Conservation (phyloP, 805 yeast species). For the Candida bentonensis region DNA sequence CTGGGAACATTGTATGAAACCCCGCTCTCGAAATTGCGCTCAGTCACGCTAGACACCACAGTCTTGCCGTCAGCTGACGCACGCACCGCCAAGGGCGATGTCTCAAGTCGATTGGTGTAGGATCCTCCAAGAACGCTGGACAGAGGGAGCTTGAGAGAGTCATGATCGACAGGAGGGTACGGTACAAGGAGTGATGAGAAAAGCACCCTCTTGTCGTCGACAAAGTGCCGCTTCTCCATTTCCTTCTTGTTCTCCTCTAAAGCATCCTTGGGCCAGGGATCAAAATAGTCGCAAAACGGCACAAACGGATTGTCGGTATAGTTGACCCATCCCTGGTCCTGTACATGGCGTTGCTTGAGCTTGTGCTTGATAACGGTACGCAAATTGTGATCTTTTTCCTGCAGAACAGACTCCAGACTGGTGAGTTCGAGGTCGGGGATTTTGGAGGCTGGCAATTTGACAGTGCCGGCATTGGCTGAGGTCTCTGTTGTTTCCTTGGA, state of each 20-base stretch:
- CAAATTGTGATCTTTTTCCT: conserved; percentile 64
- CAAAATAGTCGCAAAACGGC: conserved; percentile 61
- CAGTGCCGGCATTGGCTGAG: conserved; percentile 14
- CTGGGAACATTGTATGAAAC: conserved; percentile 14
- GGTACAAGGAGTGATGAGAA: conserved; percentile 56
- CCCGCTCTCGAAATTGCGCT: conserved; percentile 9
- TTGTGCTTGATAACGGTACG: conserved; percentile 77
- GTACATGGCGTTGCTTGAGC: conserved; percentile 51
- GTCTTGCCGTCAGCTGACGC: conserved; percentile 7
- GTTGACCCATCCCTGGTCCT: conserved; percentile 66
- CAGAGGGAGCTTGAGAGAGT: conserved; percentile 27
- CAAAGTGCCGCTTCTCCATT: conserved; percentile 19
- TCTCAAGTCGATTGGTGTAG: conserved; percentile 14
- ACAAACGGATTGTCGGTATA: conserved; percentile 75
- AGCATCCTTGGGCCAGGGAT: conserved; percentile 25
- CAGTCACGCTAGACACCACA: conserved; percentile 7
- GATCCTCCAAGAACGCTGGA: conserved; percentile 13
- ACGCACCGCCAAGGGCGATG: conserved; percentile 13
- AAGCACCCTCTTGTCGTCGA: conserved; percentile 54
- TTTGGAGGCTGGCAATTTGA: conserved; percentile 84
- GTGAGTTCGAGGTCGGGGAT: conserved; percentile 86
- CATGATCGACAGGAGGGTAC: conserved; percentile 10
- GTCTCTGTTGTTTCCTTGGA: conserved; percentile 9
- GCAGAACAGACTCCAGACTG: conserved; percentile 61
- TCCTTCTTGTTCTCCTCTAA: conserved; percentile 1